Evolutionary conservation across 495 filamentous ascomycete species (phyloP), one percentile per base, ranked within the genome.

Genomic region (Apodospora peruviana): DNA sequence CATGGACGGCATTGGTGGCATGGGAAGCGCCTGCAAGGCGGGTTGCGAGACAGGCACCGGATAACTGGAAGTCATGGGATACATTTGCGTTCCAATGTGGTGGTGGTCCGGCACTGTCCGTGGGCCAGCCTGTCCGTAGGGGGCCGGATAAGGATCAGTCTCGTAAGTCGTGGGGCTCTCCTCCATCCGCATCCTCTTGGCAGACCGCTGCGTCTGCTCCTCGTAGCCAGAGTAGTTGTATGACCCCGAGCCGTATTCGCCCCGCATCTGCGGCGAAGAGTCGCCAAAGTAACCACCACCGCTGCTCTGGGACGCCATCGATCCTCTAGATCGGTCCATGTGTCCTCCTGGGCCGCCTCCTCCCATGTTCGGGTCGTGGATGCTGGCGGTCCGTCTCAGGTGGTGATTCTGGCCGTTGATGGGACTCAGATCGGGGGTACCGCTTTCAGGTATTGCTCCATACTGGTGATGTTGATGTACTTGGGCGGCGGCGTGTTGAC

Each of bases 51-150:
- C 10, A 35, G 44, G 7, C 10, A 50, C n/a, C 2, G 49, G 39
- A 38, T 55, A 55, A 38, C 36, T 41, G 18, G 49, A 44, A 3
- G 50, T 14, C 3, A 56, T 45, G 12, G 56, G 53, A 43, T 52
- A 48, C 21, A 51, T 36, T 11, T 43, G 16, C 8, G 32, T 20
- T 25, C 17, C 19, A n/a, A 41, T 17, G 7, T 5, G 10, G 20
- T 53, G 20, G 10, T 45, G 35, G 14, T 59, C 59, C 2, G 59
- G 59, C 4, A 62, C 43, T n/a, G 59, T 62, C 40, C 59, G 56
- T 21, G 59, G 59, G 22, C 51, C 55, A 14, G 58, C 45, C 5
- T 55, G 51, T 10, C 36, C 14, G 29, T 58, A 52, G 2, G 25
- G 40, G 36, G 36, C 5, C 18, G 52, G 42, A 37, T 60, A 53